Evolutionary conservation across 345 rosid species (phyloP).

Genomic region (Atalantia buxifolia): DNA sequence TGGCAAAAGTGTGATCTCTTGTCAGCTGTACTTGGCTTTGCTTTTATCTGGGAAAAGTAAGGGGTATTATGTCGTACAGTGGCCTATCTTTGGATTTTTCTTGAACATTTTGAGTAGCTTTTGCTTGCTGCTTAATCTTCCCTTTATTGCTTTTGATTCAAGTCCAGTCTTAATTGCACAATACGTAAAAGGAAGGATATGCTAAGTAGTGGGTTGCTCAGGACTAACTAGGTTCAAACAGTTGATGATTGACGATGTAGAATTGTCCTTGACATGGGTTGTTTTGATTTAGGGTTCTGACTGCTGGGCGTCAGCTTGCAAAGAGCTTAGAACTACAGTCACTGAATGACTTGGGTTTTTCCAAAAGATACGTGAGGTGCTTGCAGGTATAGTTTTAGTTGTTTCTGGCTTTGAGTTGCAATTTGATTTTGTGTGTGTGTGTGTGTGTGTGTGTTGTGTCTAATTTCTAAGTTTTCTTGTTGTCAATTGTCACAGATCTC

Average conservation of each 20-base stretch:
- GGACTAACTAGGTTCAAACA: not conserved
- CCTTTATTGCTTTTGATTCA: not conserved
- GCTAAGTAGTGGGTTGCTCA: not conserved
- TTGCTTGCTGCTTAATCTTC: not conserved
- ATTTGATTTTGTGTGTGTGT: not conserved
- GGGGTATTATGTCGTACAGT: not conserved
- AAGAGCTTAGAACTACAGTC: constrained; percentile 90
- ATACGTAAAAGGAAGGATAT: not conserved
- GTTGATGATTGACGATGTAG: not conserved
- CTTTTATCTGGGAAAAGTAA: not conserved
- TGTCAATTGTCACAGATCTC: constrained; percentile 52
- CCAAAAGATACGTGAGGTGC: constrained; percentile 94
- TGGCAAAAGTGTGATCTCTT: not conserved
- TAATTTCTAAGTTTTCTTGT: not conserved
- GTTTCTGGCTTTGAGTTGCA: constrained; percentile 1
- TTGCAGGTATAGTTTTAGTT: constrained; percentile 63
- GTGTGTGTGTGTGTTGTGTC: not conserved
- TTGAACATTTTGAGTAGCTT: not conserved
- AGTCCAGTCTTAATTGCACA: not conserved
- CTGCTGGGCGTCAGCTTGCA: constrained; percentile 87
- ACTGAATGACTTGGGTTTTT: constrained; percentile 86
- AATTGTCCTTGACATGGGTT: constrained; percentile 10
- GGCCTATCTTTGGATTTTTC: not conserved
- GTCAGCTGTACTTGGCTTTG: not conserved
- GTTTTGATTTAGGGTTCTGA: constrained; percentile 63